Conservation (phyloP, 257 asterid genomes). For the Fraxinus excelsior region DNA sequence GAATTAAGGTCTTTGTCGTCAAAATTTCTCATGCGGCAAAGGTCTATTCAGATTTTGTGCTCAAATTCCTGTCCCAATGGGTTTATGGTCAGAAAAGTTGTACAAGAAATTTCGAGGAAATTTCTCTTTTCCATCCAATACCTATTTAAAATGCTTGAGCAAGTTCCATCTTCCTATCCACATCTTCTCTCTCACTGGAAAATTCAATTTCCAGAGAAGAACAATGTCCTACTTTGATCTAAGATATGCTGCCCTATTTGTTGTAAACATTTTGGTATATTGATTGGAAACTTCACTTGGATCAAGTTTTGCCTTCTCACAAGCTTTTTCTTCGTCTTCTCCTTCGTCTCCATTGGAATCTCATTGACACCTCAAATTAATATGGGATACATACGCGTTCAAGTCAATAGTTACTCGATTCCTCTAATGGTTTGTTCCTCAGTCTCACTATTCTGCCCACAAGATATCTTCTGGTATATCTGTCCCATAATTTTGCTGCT, state of each 20-base stretch:
- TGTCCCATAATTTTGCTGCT: conserved; percentile 2
- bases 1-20: no score
- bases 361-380: neutral
- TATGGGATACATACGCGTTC: neutral
- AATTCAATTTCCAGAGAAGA: no score
- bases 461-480: conserved; percentile 19
- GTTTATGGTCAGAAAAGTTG: no score
- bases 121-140: no score
- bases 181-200: no score
- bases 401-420: neutral
- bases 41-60: no score
- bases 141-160: no score
- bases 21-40: no score
- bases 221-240: neutral
- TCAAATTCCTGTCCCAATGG: no score
- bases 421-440: conserved; percentile 4
- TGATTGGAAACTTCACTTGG: neutral
- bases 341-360: conserved; percentile 10
- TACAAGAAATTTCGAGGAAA: no score
- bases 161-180: no score
- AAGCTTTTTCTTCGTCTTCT: neutral
- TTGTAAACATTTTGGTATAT: neutral
- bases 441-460: neutral
- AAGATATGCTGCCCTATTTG: neutral
- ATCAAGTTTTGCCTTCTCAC: neutral